A percentile compares a stretch with the other conserved stretches of the same genome.
Conservation (phyloP, 2,329 filamentous ascomycete species). For the Neospermospora avenae region DNA sequence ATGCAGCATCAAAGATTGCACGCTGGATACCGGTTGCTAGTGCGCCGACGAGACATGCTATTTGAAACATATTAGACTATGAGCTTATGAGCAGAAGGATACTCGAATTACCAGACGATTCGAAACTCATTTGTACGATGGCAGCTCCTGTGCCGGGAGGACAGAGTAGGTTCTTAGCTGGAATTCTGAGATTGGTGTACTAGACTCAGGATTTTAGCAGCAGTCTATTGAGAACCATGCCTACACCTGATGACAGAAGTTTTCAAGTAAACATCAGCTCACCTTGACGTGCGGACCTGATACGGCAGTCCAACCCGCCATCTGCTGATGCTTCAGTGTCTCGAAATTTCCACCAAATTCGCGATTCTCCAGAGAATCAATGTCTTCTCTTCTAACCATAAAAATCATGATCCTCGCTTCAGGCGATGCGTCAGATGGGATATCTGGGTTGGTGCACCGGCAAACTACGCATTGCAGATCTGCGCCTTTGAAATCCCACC, state of each 20-base stretch:
- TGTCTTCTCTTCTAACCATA: conserved; percentile 43
- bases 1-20: conserved; percentile 47
- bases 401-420: conserved; percentile 45
- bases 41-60: conserved; percentile 48
- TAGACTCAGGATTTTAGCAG: too few species aligned
- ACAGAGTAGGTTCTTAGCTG: conserved; percentile 19
- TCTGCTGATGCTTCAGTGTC: conserved; percentile 44
- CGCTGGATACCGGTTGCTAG: conserved; percentile 52
- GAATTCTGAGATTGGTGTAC: too few species aligned
- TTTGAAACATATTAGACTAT: neutral
- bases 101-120: neutral
- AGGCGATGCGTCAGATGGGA: conserved; percentile 24
- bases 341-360: conserved; percentile 37
- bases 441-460: conserved; percentile 31
- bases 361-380: conserved; percentile 38
- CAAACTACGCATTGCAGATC: conserved; percentile 47
- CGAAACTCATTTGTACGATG: conserved; percentile 43
- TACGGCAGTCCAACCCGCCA: conserved; percentile 44
- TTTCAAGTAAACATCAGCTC: neutral
- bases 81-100: neutral
- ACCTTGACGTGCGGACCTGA: conserved; percentile 43
- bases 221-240: too few species aligned
- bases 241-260: too few species aligned
- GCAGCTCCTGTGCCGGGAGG: conserved; percentile 41
- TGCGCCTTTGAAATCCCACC: conserved; percentile 51